Base-by-base conservation (phyloP, 1,139 yeast genomes). In the Pneumocystis jirovecii region DNA sequence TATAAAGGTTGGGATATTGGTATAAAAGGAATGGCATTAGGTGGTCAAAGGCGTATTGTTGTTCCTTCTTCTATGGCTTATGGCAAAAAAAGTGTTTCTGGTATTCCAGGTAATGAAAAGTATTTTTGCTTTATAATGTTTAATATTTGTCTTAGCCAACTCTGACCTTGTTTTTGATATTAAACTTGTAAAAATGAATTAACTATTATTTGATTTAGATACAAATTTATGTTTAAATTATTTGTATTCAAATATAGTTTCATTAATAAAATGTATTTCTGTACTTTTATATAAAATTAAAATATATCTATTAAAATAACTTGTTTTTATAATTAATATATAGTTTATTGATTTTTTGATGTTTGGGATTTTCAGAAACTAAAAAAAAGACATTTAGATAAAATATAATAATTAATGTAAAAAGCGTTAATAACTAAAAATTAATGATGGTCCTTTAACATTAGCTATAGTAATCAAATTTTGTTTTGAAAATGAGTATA, bases 11-110 rank as follows among this genome's bases (percentile, higher is more conserved):
- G 96, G 87, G 99, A 93, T 76, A 82, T 91, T 73, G 98, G 98
- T 81, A 95, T 93, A 73, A 89, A 91, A 67, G 98, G 98, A 76
- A 91, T 95, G 97, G 85, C 96, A 68, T 96, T 89, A 75, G 96
- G 96, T 73, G 98, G 98, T 75, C 98, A 95, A 82, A 90, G 99
- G 83, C 86, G 98, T 81, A 90, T 95, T 70, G 82, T 89, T 69
- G 89, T 95, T 72, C 99, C 99, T 72, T 86, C 98, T 67, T 84
- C 93, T 75, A 88, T 89, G 85, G 98, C 96, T 67, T 93, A 93
- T 79, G 98, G 98, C 70, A 87, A 87, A 74, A 88, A 89, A 81
- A 56, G 88, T 69, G 82, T 93, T 71, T 97, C 98, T 73, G 98
- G 97, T 70, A 89, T 93, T 73, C 98, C 98, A 74, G 56, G 56